phyloP scores from a whole-genome alignment of 306 rosid species.

The Cicer chorassanicum region DNA sequence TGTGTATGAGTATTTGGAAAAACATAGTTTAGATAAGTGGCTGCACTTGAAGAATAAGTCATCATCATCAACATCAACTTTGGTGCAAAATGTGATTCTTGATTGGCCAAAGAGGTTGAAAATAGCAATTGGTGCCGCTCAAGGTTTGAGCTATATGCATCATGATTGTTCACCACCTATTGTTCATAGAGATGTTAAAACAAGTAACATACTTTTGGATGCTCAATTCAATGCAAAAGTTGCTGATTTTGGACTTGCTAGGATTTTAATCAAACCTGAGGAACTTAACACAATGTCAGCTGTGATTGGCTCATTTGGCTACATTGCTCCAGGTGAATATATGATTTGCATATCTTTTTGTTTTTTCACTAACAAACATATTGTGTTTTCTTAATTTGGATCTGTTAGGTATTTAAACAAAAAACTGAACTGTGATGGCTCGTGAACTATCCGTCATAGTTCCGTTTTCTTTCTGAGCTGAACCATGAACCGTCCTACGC shows the following conservation, averaged over 20 bases:
- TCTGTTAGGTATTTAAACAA: not conserved
- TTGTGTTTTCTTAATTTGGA: conserved; percentile 1
- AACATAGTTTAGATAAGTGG: conserved; percentile 43
- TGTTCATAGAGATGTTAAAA: conserved; percentile 49
- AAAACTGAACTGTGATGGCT: too few relatives aligned
- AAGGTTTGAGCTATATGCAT: conserved; percentile 49
- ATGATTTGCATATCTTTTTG: conserved; percentile 28
- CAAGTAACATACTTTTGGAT: conserved; percentile 49
- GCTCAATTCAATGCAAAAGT: conserved; percentile 49
- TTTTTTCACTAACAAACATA: conserved; percentile 20
- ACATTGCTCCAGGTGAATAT: conserved; percentile 49
- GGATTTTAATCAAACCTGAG: conserved; percentile 36
- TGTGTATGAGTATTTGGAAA: conserved; percentile 44
- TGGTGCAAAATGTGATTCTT: conserved; percentile 8
- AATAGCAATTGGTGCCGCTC: conserved; percentile 48
- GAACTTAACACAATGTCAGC: conserved; percentile 41
- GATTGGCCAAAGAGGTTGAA: conserved; percentile 51
- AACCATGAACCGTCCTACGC: too few relatives aligned
- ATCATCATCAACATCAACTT: not conserved
- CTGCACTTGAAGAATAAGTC: conserved; percentile 38
- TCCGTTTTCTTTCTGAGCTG: too few relatives aligned
- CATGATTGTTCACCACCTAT: conserved; percentile 46
- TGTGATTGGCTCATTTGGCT: conserved; percentile 51
- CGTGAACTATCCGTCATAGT: too few relatives aligned
- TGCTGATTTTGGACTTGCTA: conserved; percentile 48